Base-by-base conservation (phyloP, 805 yeast genomes). In the Kluyveromyces siamensis region DNA sequence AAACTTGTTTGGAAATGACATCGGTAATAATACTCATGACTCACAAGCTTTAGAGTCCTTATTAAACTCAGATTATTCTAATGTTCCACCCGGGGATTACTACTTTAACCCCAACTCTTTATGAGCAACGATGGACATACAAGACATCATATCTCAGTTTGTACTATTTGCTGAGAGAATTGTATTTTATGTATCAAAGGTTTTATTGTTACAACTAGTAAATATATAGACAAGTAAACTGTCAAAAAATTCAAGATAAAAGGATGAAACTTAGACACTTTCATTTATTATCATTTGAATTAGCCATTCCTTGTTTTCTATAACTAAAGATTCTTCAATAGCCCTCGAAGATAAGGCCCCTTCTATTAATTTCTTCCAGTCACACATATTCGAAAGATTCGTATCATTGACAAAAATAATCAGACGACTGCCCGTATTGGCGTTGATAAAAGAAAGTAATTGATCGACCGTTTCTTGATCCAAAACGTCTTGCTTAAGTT, bases 261-360 rank as follows among this genome's bases (percentile, higher is more conserved):
- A 11, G 35, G 14, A 30, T 13, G 11, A 18, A 18, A 4, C 10
- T 19, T 47, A 50, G 8, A 57, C 33, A 27, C 48, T 44, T 40
- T 55, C 66, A 49, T 62, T 65, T 6, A 65, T 62, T 6, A 56
- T 62, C 45, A 52, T 62, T 58, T 48, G 67, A 46, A 57, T 63
- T 46, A 52, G 66, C 69, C 67, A 64, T 47, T 65, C 69, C 49
- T 63, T 63, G 8, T 54, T 48, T 47, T 60, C 62, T 0, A 62
- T 55, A 40, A 55, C 57, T 43, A 54, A 45, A 3, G 35, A 14
- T 8, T 47, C 42, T 9, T 47, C 27, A 9, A 43, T 43, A 10
- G 9, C 30, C 4, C 7, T 25, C 8, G 5, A 11, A 13, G 19
- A 21, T 13, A 41, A 30, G 2, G 17, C 33, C 7, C 33, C 19